phyloP scores from a whole-genome alignment of 176 grass and related monocot species.

The Olyra latifolia region DNA sequence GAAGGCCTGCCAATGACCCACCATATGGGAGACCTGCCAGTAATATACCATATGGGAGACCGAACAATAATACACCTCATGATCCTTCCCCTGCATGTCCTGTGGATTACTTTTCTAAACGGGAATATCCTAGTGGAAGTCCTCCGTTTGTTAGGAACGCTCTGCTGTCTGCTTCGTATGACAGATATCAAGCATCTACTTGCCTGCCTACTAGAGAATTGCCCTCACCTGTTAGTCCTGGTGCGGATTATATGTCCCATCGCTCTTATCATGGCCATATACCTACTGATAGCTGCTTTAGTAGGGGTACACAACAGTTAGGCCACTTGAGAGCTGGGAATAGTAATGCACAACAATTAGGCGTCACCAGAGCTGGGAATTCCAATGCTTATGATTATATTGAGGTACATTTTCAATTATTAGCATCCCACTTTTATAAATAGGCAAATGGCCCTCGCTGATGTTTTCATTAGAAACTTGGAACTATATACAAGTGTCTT shows the following conservation, averaged over 20 bases:
- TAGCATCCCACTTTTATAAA: slow-evolving; percentile 38
- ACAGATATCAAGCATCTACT: slow-evolving; percentile 45
- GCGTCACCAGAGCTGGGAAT: slow-evolving; percentile 54
- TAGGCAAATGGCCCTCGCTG: background rate
- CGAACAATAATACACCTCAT: slow-evolving; percentile 35
- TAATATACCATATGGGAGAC: slow-evolving; percentile 38
- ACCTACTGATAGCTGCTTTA: slow-evolving; percentile 50
- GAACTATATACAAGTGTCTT: slow-evolving; percentile 20
- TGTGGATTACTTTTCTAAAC: slow-evolving; percentile 48
- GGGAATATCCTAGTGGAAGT: slow-evolving; percentile 49
- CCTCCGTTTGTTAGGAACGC: slow-evolving; percentile 33
- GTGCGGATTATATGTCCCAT: slow-evolving; percentile 32
- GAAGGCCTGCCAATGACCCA: slow-evolving; percentile 1
- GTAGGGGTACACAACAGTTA: slow-evolving; percentile 43
- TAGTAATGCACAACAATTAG: slow-evolving; percentile 44
- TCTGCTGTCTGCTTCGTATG: slow-evolving; percentile 35
- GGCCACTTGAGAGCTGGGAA: slow-evolving; percentile 30
- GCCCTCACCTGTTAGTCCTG: slow-evolving; percentile 43
- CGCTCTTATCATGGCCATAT: slow-evolving; percentile 44
- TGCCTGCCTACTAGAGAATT: slow-evolving; percentile 45
- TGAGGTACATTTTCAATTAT: slow-evolving; percentile 53
- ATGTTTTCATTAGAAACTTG: slow-evolving; percentile 26
- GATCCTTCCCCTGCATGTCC: slow-evolving; percentile 34
- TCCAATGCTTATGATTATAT: slow-evolving; percentile 62
- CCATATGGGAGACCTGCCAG: slow-evolving; percentile 25